phyloP scores from a whole-genome alignment of 2,329 filamentous ascomycete genomes.

The Parasarocladium wereldwijsianum region DNA sequence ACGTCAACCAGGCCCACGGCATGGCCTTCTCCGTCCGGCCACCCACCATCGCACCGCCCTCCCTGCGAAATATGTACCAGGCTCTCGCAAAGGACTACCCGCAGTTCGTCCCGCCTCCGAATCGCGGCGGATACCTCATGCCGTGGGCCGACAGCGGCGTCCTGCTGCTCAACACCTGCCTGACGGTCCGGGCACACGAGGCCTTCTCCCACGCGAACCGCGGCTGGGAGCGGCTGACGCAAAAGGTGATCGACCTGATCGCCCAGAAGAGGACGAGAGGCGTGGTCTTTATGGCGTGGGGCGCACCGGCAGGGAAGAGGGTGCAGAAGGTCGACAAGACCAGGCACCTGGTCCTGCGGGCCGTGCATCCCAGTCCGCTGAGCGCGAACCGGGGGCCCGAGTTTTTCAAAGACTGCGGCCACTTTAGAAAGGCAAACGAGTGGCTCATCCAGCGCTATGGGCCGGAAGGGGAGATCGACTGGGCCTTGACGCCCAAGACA shows the following conservation, averaged over 20 bases:
- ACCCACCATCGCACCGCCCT: conserved; percentile 77
- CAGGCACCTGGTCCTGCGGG: conserved; percentile 70
- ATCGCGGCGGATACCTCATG: conserved; percentile 68
- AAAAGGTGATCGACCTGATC: conserved; percentile 79
- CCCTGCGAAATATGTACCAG: conserved; percentile 86
- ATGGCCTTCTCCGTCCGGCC: conserved; percentile 90
- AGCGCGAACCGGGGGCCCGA: conserved; percentile 66
- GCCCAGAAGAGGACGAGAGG: conserved; percentile 61
- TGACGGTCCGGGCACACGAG: conserved; percentile 83
- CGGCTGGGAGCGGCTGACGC: conserved; percentile 90
- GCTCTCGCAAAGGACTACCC: conserved; percentile 83
- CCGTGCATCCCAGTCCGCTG: conserved; percentile 85
- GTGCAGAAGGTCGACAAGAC: conserved; percentile 58
- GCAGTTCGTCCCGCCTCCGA: conserved; percentile 57
- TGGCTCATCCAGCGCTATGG: conserved; percentile 76
- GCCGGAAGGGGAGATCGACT: conserved; percentile 67
- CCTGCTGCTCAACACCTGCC: conserved; percentile 82
- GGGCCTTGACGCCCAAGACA: conserved; percentile 42
- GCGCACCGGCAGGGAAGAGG: conserved; percentile 66
- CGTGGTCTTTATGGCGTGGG: conserved; percentile 94
- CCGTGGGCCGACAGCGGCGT: conserved; percentile 93
- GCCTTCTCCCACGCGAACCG: conserved; percentile 73
- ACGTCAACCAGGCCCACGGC: conserved; percentile 86
- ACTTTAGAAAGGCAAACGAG: conserved; percentile 70
- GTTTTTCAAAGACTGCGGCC: conserved; percentile 74